These are phyloP conservation scores for Hymenoscyphus scutula DNA, from an alignment of 2,329 filamentous ascomycete species.

Conservation along the genomic window DNA sequence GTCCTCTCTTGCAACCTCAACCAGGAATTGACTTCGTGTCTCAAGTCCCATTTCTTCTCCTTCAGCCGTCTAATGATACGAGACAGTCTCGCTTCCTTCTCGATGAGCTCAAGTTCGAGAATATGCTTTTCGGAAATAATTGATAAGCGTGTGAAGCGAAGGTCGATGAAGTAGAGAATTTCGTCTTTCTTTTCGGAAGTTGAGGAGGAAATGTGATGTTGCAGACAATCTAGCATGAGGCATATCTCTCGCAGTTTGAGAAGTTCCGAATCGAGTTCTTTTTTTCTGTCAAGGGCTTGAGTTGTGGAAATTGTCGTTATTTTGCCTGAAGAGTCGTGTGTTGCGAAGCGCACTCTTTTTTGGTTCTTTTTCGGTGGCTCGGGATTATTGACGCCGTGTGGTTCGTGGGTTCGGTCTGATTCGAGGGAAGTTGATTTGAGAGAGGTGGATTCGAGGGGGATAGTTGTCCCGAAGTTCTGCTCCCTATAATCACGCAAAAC, in stretches of 20 bases:
- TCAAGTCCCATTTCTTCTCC: neutral
- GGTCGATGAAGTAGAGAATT: neutral
- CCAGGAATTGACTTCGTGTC: neutral
- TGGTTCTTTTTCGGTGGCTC: neutral
- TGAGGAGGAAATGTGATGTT: neutral
- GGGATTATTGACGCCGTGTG: neutral
- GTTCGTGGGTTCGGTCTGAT: neutral
- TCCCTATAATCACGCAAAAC: neutral
- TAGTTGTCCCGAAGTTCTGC: neutral
- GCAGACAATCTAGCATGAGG: neutral
- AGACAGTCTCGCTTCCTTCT: neutral
- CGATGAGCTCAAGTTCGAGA: constrained; percentile 1
- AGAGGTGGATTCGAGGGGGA: neutral
- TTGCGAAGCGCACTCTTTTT: neutral
- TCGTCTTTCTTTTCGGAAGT: neutral
- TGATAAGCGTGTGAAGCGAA: neutral
- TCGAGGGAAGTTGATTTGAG: neutral
- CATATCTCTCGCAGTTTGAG: neutral
- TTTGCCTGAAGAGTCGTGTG: neutral
- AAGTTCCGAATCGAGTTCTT: neutral
- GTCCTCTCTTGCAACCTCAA: neutral
- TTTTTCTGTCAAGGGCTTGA: neutral
- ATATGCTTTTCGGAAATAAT: neutral
- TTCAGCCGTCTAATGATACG: neutral
- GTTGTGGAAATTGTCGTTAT: neutral